Evolutionary conservation across 2,329 filamentous ascomycete genomes (phyloP), one percentile per base, ranked within the genome.

Genomic region (Trichoderma sp.): DNA sequence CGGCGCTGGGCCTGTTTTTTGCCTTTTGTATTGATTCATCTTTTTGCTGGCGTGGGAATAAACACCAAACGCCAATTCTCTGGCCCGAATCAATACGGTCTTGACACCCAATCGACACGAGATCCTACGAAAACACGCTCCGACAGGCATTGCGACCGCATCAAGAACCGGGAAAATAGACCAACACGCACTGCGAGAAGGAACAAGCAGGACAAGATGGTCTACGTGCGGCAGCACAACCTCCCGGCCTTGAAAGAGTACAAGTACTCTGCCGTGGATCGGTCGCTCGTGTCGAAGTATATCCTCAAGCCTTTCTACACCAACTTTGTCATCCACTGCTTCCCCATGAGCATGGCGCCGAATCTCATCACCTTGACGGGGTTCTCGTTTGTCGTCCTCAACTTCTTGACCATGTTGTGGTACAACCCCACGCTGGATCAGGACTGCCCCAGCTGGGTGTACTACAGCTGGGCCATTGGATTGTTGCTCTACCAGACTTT

Each of bases 401-500:
- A 99, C 81, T 87, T 98, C 80, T 80, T 97, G 74, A 97, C 96
- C 7, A 81, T 99, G 80, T 86, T 99, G 68, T 98, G 94, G 92
- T 99, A 97, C 82, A 96, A 93, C 75, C 96, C 96, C n/a, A 91
- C 88, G 0, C 86, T 99, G 59, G 94, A 98, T 81, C 90, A 93
- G 80, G 93, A 99, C 79, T 98, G 95, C 78, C 96, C 96, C 11
- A 79, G 88, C 1, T 99, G 96, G 96, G 95, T 99, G 18, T 99
- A 99, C 83, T 91, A 91, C 73, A 91, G 89, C 76, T 99, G 94
- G 92, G 91, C 94, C 4, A 80, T 92, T 37, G 96, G 96, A 2
- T 82, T 99, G 73, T 97, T 98, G 79, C 80, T 98, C 63, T 99
- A 99, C 81, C 96, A 99, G 86, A 98, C 95, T 1, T 97, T 99